Percentiles rank a stretch among this genome's conserved stretches.
These are phyloP conservation scores for Oryza officinalis DNA, from an alignment of 176 grass and related monocot genomes.

Conservation along the genomic window DNA sequence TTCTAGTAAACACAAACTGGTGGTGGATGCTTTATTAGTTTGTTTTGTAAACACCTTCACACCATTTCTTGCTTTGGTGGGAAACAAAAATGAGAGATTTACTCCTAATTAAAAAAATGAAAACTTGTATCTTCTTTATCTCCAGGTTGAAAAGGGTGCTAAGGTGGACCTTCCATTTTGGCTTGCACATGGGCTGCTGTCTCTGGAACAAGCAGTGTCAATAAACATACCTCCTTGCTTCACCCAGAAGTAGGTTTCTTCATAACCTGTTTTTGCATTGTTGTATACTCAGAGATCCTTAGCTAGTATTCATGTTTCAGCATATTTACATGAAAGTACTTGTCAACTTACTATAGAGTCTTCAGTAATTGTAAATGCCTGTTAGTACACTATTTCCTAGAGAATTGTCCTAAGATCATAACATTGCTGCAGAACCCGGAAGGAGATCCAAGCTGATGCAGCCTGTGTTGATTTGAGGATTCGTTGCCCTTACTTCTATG, in stretches of 20 bases:
- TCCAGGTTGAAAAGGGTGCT: constrained; percentile 82
- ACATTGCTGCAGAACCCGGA: constrained; percentile 60
- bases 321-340: not conserved
- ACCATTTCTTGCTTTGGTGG: not conserved
- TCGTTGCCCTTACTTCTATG: constrained; percentile 84
- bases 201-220: constrained; percentile 64
- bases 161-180: constrained; percentile 92
- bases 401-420: constrained; percentile 1
- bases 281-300: not conserved
- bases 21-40: not conserved
- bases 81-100: not conserved
- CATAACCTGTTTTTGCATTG: not conserved
- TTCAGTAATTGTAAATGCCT: not conserved
- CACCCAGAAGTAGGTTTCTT: constrained; percentile 68
- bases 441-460: constrained; percentile 96
- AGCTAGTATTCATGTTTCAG: not conserved
- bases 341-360: not conserved
- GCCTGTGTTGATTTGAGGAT: constrained; percentile 84
- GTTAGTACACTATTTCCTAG: not conserved
- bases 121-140: not conserved
- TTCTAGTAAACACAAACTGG: not conserved
- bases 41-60: not conserved
- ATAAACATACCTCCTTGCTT: constrained; percentile 73
- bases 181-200: constrained; percentile 75
- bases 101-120: not conserved